Evolutionary conservation across 2,329 filamentous ascomycete species (phyloP), one percentile per base, ranked within the genome.

Genomic region (Parastagonospora avenae): DNA sequence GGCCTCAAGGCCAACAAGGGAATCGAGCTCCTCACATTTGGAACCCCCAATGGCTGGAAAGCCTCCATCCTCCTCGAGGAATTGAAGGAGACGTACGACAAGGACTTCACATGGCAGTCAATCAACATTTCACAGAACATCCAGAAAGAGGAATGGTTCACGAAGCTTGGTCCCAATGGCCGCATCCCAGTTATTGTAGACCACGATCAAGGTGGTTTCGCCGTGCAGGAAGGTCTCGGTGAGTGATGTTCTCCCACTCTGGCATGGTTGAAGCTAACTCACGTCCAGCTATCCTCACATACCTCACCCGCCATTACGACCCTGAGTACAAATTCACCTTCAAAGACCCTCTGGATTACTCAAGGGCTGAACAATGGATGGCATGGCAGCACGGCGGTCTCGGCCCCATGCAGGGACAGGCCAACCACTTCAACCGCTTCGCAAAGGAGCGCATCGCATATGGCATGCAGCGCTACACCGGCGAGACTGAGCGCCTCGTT

Each of bases 121-220:
- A 79, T 89, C 68, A 79, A 86, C 71, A 88, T 73, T 19, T 62
- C 64, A 50, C 77, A 85, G 63, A 85, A 86, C 73, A 80, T 85
- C 27, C 86, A 89, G 61, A 88, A 88, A 70, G 79, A 88, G 75
- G 77, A 80, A 1, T 89, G 86, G 85, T 89, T 83, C 75, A 84
- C 80, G 0, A 81, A 81, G 32, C 66, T 85, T 28, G 81, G 81
- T 52, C 85, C 85, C 32, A 89, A 89, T 69, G 86, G 85, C 2
- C 80, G 85, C 12, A 87, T 88, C 59, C 85, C 85, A 2, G 85
- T 82, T 40, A 81, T 89, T 40, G 80, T 88, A 28, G 85, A 89
- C 73, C 85, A 89, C 58, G 84, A 88, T 70, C 80, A 83, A 54
- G 75, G 76, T 48, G 80, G 73, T 40, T 82, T 88, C 44, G 73